phyloP scores from a whole-genome alignment of 2,329 filamentous ascomycete species.

The Ascosphaera acerosa region DNA sequence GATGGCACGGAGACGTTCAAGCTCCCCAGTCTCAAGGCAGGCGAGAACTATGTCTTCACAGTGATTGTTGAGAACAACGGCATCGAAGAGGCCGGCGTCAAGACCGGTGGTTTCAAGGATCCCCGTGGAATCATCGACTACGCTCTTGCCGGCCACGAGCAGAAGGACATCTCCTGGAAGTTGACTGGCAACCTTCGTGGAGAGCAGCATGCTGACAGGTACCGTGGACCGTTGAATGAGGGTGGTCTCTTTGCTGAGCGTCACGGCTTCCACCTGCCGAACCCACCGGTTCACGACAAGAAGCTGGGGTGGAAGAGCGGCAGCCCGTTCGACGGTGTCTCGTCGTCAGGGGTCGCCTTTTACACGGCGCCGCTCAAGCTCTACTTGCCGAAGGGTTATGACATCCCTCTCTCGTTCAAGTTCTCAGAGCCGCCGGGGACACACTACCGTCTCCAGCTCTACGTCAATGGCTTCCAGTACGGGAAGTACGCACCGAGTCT shows the following conservation, averaged over 20 bases:
- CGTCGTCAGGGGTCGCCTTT: conserved; percentile 25
- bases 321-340: conserved; percentile 18
- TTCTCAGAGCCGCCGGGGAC: conserved; percentile 25
- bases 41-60: conserved; percentile 35
- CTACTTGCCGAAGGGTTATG: conserved; percentile 26
- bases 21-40: conserved; percentile 26
- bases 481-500: conserved; percentile 42
- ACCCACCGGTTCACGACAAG: conserved; percentile 13
- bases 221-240: conserved; percentile 31
- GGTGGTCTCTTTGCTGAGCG: conserved; percentile 30
- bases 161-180: conserved; percentile 24
- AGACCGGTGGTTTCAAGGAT: conserved; percentile 31
- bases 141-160: conserved; percentile 15
- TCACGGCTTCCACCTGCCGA: conserved; percentile 29
- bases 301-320: conserved; percentile 10
- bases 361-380: conserved; percentile 27
- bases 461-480: conserved; percentile 54
- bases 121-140: conserved; percentile 29
- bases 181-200: conserved; percentile 33
- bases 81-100: conserved; percentile 37
- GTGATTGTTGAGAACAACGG: conserved; percentile 50
- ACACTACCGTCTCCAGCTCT: conserved; percentile 36
- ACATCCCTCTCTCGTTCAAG: conserved; percentile 29
- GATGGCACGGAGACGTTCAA: conserved; percentile 16
- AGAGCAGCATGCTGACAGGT: conserved; percentile 26